These are phyloP conservation scores for Talaromyces sp. DNA, from an alignment of 2,329 filamentous ascomycete genomes.

Conservation along the genomic window DNA sequence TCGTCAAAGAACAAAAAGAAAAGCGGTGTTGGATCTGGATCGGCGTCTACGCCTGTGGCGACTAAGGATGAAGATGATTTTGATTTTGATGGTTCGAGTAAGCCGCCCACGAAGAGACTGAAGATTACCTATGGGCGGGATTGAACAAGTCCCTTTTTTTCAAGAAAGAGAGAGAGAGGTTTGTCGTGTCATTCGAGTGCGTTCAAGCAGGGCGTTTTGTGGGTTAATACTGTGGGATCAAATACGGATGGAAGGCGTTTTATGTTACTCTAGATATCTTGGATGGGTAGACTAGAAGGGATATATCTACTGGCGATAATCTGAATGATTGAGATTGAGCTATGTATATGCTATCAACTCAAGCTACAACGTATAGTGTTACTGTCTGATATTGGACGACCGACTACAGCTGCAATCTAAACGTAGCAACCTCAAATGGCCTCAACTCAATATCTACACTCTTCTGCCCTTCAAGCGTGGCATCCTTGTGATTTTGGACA, in stretches of 20 bases:
- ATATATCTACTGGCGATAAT: neutral
- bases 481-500: conserved; percentile 31
- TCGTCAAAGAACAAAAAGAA: conserved; percentile 45
- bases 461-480: conserved; percentile 24
- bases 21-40: conserved; percentile 21
- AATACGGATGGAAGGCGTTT: neutral
- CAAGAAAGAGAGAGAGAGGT: too few species aligned
- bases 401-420: conserved; percentile 57
- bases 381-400: neutral
- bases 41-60: conserved; percentile 12
- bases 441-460: conserved; percentile 63
- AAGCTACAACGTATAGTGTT: neutral
- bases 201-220: conserved; percentile 14
- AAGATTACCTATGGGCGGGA: conserved; percentile 47
- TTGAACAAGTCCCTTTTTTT: conserved; percentile 19
- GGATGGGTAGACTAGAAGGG: neutral
- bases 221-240: neutral
- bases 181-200: conserved; percentile 9
- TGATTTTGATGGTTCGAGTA: conserved; percentile 32
- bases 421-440: conserved; percentile 84
- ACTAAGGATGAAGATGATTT: conserved; percentile 32
- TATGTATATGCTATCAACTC: neutral
- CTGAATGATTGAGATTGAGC: neutral
- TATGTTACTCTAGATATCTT: neutral
- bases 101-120: conserved; percentile 41